These are phyloP conservation scores for Dactylorhiza incarnata DNA, from an alignment of 106 monocot species.

Conservation along the genomic window DNA sequence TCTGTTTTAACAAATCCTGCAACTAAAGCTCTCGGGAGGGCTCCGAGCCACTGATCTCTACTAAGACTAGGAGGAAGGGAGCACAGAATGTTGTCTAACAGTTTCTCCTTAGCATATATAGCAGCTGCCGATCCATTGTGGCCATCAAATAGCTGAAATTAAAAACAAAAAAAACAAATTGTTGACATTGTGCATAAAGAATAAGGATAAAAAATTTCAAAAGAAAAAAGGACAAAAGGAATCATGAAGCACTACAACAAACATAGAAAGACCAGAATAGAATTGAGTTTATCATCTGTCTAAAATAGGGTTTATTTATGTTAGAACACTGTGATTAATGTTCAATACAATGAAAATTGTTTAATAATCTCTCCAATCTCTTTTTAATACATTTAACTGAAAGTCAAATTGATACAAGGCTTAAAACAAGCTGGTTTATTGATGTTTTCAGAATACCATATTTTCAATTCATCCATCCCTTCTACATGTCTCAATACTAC, in stretches of 20 bases:
- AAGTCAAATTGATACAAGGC: background rate
- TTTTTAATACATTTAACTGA: background rate
- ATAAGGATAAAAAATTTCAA: background rate
- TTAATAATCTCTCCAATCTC: background rate
- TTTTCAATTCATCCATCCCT: background rate
- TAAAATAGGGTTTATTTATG: background rate
- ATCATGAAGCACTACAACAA: background rate
- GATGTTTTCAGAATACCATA: background rate
- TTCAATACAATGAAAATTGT: background rate
- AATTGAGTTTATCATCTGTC: background rate
- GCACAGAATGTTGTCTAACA: constrained; percentile 69
- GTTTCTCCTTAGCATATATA: constrained; percentile 78
- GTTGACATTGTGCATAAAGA: background rate
- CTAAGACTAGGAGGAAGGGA: constrained; percentile 66
- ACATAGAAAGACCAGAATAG: background rate
- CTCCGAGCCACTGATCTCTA: constrained; percentile 84
- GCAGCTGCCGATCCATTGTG: constrained; percentile 90
- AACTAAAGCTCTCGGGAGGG: constrained; percentile 87
- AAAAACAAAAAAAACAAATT: background rate
- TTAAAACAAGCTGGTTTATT: background rate
- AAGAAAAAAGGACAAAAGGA: background rate
- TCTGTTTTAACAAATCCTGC: constrained; percentile 95
- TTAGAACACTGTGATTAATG: background rate
- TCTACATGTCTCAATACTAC: background rate
- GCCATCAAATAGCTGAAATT: constrained; percentile 82